Base-by-base conservation (phyloP, 495 filamentous ascomycete species). In the Aspergillus nanangensis region DNA sequence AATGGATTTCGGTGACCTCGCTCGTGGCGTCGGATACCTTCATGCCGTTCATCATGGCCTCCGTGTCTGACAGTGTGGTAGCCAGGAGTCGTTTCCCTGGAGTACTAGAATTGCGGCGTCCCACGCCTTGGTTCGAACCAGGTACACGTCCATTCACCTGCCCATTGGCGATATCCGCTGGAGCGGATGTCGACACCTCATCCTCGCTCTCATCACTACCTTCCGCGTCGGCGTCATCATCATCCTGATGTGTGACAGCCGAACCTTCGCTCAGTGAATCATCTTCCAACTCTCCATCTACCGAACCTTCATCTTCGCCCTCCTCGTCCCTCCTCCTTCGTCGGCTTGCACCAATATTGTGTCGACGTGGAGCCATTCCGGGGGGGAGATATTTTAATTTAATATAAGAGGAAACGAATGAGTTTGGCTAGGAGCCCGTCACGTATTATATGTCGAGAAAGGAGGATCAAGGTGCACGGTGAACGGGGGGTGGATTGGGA, bases 31-130 rank as follows among this genome's bases (percentile, higher is more conserved):
- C 79, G 21, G 78, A 75, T 34, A 93, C 70, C 46, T 77, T 83
- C 43, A 96, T 61, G 22, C 88, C 85, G 51, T 90, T 90, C 70
- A 96, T 70, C 91, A 96, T 95, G 48, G 84, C 78, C 51, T 91
- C 85, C 17, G 90, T 93, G 62, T 96, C 93, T 31, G 79, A 74
- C 18, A 76, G 65, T 3, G 72, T 58, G 36, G 61, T 48, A 14
- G 64, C 56, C 11, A 61, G 50, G 11, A 34, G 51, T 33, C 50
- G 58, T 43, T 72, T 71, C 5, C 39, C 36, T 0, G 61, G 58
- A 10, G 61, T 60, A 38, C 51, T 18, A 29, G 63, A 60, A 45
- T 50, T 62, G 29, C 45, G 53, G 19, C 53, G 57, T 27, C 35
- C 45, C n/a, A 35, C 38, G 35, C 50, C 53, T 24, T 70, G 62